Evolutionary conservation across 768 basidiomycete species (phyloP), one percentile per base, ranked within the genome.

Genomic region (Phaeotremella skinneri): DNA sequence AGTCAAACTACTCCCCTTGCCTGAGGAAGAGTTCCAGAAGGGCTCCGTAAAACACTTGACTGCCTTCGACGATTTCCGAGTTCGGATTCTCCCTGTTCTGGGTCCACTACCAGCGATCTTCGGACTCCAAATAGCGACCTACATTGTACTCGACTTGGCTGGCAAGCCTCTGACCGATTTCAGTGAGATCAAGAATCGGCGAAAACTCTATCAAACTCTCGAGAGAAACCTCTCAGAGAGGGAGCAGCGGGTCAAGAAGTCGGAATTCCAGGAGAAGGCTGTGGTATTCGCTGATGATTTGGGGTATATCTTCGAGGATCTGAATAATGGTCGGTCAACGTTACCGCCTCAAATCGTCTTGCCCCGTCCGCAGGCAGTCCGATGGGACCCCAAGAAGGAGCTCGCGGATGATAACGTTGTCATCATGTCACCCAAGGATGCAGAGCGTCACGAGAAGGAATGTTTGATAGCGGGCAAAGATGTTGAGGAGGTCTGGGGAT

Each of bases 11-110:
- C 83, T 97, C 11, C 96, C 94, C 2, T 81, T 98, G 0, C 84
- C 90, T 0, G 91, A 96, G 57, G 89, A 91, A 64, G 92, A 98
- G 76, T 93, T 92, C 74, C 79, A 87, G 67, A 91, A 88, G 74
- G 96, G 94, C 2, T 79, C 85, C 14, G 87, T 97, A 11, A 87
- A 89, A 67, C 92, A 98, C 78, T 82, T 98, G 5, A 85, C 88
- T 17, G 87, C 87, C 4, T 88, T 97, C 58, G 89, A 91, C 70
- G 90, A 96, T 74, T 97, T 97, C 79, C 81, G 94, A 29, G 90
- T 98, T 11, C 83, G 94, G 34, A 94, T 97, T 64, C 75, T 97
- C 11, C 94, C 94, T 27, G 94, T 97, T 3, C 81, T 97, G 2
- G 91, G 88, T 6, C 89, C 92, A 0, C 78, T 96, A 6, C 93